Percentiles rank a stretch among this genome's conserved stretches.
These are phyloP conservation scores for Botrytis fragariae DNA, from an alignment of 2,329 filamentous ascomycete genomes.

Conservation along the genomic window DNA sequence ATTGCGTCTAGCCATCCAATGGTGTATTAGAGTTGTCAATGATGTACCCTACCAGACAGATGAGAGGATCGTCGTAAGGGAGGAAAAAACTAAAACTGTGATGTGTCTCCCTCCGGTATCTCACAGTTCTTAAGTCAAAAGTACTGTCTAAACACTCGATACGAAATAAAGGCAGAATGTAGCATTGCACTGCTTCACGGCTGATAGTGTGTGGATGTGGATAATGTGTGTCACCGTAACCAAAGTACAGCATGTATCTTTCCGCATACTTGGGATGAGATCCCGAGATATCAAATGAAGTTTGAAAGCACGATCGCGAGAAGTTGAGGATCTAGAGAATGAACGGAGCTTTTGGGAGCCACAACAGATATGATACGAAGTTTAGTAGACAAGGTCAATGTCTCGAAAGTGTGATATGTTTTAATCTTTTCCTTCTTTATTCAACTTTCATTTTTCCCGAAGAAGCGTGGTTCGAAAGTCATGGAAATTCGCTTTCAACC, in stretches of 20 bases:
- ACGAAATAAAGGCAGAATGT: neutral
- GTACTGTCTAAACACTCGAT: too few species aligned
- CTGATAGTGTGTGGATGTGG: neutral
- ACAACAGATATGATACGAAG: neutral
- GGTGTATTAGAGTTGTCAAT: neutral
- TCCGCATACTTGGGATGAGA: neutral
- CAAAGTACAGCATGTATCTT: neutral
- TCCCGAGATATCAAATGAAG: neutral
- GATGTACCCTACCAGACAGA: neutral
- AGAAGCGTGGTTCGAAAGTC: neutral
- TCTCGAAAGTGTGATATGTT: neutral
- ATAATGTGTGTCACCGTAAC: neutral
- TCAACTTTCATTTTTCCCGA: too few species aligned
- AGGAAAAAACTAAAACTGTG: neutral
- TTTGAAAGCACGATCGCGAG: neutral
- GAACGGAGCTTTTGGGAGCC: too few species aligned
- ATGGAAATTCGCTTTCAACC: neutral
- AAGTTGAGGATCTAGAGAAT: neutral
- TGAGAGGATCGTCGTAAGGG: accelerated
- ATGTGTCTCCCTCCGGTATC: neutral
- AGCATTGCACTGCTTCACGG: neutral
- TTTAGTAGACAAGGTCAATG: neutral
- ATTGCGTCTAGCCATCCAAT: neutral
- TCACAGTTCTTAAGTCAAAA: neutral
- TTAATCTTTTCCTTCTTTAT: too few species aligned